Base-by-base conservation (phyloP, 257 asterid genomes). In the Ehretia macrophylla region DNA sequence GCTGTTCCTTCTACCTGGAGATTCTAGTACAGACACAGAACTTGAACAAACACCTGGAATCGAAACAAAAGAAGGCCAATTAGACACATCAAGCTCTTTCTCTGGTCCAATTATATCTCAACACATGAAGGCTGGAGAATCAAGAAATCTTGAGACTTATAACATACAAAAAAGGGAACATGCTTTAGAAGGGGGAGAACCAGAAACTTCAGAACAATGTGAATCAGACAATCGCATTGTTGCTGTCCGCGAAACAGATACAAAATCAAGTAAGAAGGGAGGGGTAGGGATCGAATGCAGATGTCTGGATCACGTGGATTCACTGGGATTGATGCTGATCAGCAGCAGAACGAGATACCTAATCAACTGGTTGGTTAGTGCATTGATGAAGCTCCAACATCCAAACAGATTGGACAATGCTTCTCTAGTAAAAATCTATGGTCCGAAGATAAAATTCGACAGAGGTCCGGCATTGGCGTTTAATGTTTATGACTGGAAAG, bases 401-500 rank as follows among this genome's bases (percentile, higher is more conserved):
- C 96, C 97, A 6, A 88, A 86, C 27, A 78, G 95, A 66, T 20
- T 84, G 65, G 93, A 86, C 27, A 62, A 66, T 13, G 79, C 76
- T 53, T 83, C 94, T 17, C 70, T 88, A 57, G 97, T 88, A 40
- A 79, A 65, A 67, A 88, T 92, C 21, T 84, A 92, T 67, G 99
- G 99, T 19, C 96, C 99, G 4, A 84, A 76, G 81, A 84, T 89
- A 45, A 92, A 77, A 58, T 92, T 86, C 8, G 85, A 88, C 32
- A 77, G 99, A 38, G 97, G 96, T 40, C 85, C 97, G 0, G 97
- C 99, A 23, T 52, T 92, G 78, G 92, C 96, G 0, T 92, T 92
- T 71, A 86, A 84, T 71, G 60, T 88, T 56, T 69, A 71, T 13
- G 99, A 92, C 64, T 92, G 97, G 99, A 86, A 88, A 75, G 89